These are phyloP conservation scores for Omphalotus guepiniiformis DNA, from an alignment of 768 basidiomycete genomes.

Conservation along the genomic window DNA sequence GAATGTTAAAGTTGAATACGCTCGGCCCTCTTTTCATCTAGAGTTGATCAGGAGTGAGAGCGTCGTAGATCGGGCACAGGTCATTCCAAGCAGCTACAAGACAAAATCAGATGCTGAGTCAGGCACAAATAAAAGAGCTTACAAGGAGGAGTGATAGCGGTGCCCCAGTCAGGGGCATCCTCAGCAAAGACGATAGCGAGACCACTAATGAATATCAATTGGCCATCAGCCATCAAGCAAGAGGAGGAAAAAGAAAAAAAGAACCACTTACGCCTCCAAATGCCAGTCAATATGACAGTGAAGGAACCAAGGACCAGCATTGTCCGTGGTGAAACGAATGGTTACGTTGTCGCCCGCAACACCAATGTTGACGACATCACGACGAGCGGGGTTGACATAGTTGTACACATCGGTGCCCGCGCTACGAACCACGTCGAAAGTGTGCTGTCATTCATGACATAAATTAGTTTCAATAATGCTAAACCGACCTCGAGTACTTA, in stretches of 20 bases:
- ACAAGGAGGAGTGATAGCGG: constrained; percentile 11
- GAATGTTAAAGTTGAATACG: no score
- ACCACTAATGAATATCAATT: constrained; percentile 12
- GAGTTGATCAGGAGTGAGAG: constrained; percentile 15
- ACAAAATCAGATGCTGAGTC: neutral
- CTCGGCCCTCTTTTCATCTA: neutral
- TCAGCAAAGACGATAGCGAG: constrained; percentile 26
- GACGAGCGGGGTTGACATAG: constrained; percentile 44
- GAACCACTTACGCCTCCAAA: constrained; percentile 30
- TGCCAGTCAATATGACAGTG: constrained; percentile 49
- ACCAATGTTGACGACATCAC: constrained; percentile 43
- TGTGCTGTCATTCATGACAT: no score
- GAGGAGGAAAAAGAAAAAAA: neutral
- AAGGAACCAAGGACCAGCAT: constrained; percentile 29
- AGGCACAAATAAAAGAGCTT: neutral
- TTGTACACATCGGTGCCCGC: constrained; percentile 35
- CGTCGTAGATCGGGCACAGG: constrained; percentile 33
- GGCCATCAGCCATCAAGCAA: neutral
- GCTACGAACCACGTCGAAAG: constrained; percentile 41
- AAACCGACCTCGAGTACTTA: neutral
- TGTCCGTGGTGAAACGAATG: constrained; percentile 47
- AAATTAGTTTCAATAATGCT: neutral
- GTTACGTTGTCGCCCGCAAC: constrained; percentile 30
- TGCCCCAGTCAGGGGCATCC: constrained; percentile 10
- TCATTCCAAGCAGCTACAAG: constrained; percentile 17